Percentiles rank a stretch among this genome's conserved stretches.
Evolutionary conservation across 164 flowering plant genomes (phyloP).

Genomic region (Tetracentron sinense): DNA sequence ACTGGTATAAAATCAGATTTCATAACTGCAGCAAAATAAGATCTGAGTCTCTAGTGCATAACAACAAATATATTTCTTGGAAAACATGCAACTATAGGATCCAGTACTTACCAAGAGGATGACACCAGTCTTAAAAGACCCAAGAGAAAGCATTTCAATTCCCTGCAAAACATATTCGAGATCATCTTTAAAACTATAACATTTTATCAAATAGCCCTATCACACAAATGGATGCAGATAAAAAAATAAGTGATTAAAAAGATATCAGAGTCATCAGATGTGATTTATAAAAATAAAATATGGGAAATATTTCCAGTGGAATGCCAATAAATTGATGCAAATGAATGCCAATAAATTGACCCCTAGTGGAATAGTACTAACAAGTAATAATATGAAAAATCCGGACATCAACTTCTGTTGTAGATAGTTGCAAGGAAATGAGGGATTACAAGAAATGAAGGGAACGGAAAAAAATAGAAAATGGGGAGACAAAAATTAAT

Average conservation of each 20-base stretch:
- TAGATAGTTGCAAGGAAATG: background rate
- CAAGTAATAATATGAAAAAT: too few species aligned
- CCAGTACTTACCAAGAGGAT: constrained; percentile 74
- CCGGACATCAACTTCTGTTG: background rate
- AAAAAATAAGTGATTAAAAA: background rate
- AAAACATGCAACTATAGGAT: constrained; percentile 2
- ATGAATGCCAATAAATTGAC: too few species aligned
- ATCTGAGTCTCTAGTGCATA: background rate
- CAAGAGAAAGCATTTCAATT: constrained; percentile 99
- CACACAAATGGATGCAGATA: background rate
- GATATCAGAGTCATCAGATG: background rate
- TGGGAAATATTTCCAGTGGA: background rate
- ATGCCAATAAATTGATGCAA: background rate
- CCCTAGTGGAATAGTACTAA: too few species aligned
- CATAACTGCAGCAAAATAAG: background rate
- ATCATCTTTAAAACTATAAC: background rate
- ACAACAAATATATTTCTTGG: background rate
- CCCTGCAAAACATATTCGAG: constrained; percentile 56
- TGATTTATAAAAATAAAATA: background rate
- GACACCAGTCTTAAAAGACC: constrained; percentile 95
- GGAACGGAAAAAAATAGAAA: too few species aligned
- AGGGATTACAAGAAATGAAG: too few species aligned
- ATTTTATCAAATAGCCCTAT: background rate
- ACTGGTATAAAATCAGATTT: background rate
- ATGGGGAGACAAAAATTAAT: too few species aligned